Percentiles rank a stretch among this genome's conserved stretches.
Conservation (phyloP, 805 yeast species). For the Yarrowia phangngaensis region DNA sequence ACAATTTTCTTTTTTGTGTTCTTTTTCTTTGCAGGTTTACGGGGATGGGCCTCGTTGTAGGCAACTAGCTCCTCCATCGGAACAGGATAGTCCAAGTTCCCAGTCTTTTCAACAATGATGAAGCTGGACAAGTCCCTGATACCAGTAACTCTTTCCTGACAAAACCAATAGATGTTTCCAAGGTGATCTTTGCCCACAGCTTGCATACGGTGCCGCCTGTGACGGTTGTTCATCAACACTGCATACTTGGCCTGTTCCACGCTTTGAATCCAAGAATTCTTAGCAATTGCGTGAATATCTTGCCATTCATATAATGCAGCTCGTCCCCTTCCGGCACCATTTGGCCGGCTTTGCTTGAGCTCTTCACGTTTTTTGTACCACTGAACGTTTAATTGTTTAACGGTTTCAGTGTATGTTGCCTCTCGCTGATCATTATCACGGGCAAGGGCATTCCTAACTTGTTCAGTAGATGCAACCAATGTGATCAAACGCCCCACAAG, state of each 20-base stretch:
- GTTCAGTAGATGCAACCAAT: conserved; percentile 17
- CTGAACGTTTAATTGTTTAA: conserved; percentile 21
- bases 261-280: conserved; percentile 14
- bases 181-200: conserved; percentile 22
- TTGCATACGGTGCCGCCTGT: conserved; percentile 16
- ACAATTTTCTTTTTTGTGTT: conserved; percentile 1
- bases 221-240: conserved; percentile 13
- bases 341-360: conserved; percentile 23
- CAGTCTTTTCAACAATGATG: conserved; percentile 16
- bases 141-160: conserved; percentile 17
- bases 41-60: conserved; percentile 17
- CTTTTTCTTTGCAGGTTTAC: conserved; percentile 12
- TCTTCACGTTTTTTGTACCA: conserved; percentile 26
- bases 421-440: conserved; percentile 25
- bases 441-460: conserved; percentile 14
- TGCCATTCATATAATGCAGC: conserved; percentile 19
- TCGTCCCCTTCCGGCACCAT: conserved; percentile 24
- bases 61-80: conserved; percentile 12
- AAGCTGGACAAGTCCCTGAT: conserved; percentile 17
- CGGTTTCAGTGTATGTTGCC: conserved; percentile 13
- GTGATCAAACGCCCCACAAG: conserved; percentile 18
- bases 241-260: conserved; percentile 22
- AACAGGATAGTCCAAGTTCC: conserved; percentile 6
- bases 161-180: conserved; percentile 24
- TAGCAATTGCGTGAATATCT: conserved; percentile 11